These are phyloP conservation scores for Madurella mycetomatis DNA, from an alignment of 2,329 filamentous ascomycete genomes.

Conservation along the genomic window DNA sequence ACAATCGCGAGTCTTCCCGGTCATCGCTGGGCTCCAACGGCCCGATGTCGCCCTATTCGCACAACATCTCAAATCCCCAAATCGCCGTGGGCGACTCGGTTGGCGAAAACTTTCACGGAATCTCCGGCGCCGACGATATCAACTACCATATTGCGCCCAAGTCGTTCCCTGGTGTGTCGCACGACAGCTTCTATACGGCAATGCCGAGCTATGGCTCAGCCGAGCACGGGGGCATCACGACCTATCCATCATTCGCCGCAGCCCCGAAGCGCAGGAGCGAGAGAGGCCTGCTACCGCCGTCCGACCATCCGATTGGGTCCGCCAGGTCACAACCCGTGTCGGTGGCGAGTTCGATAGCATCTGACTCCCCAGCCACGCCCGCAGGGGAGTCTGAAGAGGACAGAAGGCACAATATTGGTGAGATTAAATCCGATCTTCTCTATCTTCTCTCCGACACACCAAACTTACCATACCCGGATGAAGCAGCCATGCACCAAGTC, in stretches of 20 bases:
- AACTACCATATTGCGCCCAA: slow-evolving; percentile 46
- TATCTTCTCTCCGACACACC: slow-evolving; percentile 38
- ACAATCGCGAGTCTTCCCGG: slow-evolving; percentile 58
- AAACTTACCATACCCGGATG: slow-evolving; percentile 61
- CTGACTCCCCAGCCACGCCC: slow-evolving; percentile 58
- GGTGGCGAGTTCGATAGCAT: slow-evolving; percentile 53
- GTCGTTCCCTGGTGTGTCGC: slow-evolving; percentile 24
- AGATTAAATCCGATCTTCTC: slow-evolving; percentile 29
- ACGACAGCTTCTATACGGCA: slow-evolving; percentile 40
- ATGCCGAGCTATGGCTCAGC: slow-evolving; percentile 37
- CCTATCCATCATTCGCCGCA: slow-evolving; percentile 39
- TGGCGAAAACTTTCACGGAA: slow-evolving; percentile 43
- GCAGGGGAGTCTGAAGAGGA: slow-evolving; percentile 47
- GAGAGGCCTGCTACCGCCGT: slow-evolving; percentile 41
- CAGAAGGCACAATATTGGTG: slow-evolving; percentile 53
- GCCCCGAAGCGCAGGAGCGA: slow-evolving; percentile 38
- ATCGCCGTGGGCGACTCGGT: slow-evolving; percentile 50
- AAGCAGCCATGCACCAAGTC: slow-evolving; percentile 51
- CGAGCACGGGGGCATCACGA: slow-evolving; percentile 34
- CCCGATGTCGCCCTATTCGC: slow-evolving; percentile 55
- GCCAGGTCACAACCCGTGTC: slow-evolving; percentile 49
- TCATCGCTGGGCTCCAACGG: slow-evolving; percentile 57
- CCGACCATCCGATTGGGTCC: slow-evolving; percentile 41
- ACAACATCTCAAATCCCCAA: slow-evolving; percentile 53
- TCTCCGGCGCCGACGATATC: slow-evolving; percentile 39